Evolutionary conservation across 2,329 filamentous ascomycete species (phyloP), one percentile per base, ranked within the genome.

Genomic region (Fusarium proliferatum): DNA sequence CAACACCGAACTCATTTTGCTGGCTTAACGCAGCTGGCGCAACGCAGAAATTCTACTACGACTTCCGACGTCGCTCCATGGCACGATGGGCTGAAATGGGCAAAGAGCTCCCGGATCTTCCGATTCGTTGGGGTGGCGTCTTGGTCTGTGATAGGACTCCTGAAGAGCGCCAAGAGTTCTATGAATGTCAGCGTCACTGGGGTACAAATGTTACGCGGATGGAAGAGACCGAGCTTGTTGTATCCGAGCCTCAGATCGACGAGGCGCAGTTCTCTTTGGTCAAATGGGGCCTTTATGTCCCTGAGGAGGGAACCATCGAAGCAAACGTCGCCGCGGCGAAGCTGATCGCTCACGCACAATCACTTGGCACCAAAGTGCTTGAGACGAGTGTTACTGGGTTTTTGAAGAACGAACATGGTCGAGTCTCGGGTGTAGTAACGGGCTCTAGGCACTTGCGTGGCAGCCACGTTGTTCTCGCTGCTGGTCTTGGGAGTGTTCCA

Each of bases 1-100:
- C 43, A 5, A 46, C 43, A 7, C 26, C 17, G 3, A 46, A 21
- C 5, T 46, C 43, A 28, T 46, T 72, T 72, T 45, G 70, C 70
- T 72, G 70, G 70, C 48, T 72, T 2, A 72, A 72, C 13, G 64
- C 64, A 58, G 69, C 36, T 66, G 69, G 2, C 8, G 15, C 42
- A 51, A 41, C 43, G 11, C 38, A 72, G 6, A 36, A 42, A 4
- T 51, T 51, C 15, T 72, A 72, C 17, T 60, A 69, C 30, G 51
- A 72, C 1, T 72, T 72, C 9, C 70, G 70, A 1, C 30, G 48
- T 33, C 70, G 64, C 11, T 72, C 70, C 1, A 30, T 72, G n/a
- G 53, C 61, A 9, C 28, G 60, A 21, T 72, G 70, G 70, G 61
- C 42, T 16, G 28, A 72, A 2, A 72, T 72, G 9, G 45, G 26